phyloP scores from a whole-genome alignment of 495 filamentous ascomycete species.

The Darksidea phi region DNA sequence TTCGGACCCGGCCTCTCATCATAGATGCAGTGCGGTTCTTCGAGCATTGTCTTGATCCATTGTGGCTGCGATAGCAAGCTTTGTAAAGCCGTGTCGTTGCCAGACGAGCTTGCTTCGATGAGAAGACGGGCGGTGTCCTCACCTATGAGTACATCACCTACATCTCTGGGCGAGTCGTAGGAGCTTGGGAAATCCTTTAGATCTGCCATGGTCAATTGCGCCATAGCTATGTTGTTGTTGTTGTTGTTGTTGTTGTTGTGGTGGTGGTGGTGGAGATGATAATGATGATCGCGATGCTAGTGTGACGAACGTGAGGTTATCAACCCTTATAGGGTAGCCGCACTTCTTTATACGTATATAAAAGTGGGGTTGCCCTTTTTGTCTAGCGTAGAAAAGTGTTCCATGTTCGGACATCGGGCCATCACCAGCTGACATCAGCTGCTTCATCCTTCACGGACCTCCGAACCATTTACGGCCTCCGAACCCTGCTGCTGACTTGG shows the following conservation, averaged over 20 bases:
- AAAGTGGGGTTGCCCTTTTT: too few species aligned
- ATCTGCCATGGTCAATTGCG: background rate
- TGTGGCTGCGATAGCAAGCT: constrained; percentile 1
- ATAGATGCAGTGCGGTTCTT: background rate
- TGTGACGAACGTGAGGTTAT: background rate
- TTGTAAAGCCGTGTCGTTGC: background rate
- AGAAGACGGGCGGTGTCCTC: background rate
- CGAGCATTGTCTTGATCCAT: constrained; percentile 4
- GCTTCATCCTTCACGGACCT: too few species aligned
- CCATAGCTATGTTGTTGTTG: background rate
- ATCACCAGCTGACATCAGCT: too few species aligned
- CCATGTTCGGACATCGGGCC: too few species aligned
- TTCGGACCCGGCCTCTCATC: background rate
- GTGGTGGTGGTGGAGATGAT: background rate
- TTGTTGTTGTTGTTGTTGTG: background rate
- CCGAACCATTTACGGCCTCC: too few species aligned
- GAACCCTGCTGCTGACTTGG: too few species aligned
- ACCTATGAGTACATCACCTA: background rate
- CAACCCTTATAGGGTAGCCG: too few species aligned
- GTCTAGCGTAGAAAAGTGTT: too few species aligned
- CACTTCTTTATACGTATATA: too few species aligned
- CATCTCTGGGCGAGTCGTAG: background rate
- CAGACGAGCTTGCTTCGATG: constrained; percentile 4
- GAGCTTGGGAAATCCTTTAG: constrained; percentile 1
- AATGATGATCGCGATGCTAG: background rate